A percentile compares a stretch with the other conserved stretches of the same genome.
phyloP scores from a whole-genome alignment of 495 filamentous ascomycete genomes.

The Podospora australis region DNA sequence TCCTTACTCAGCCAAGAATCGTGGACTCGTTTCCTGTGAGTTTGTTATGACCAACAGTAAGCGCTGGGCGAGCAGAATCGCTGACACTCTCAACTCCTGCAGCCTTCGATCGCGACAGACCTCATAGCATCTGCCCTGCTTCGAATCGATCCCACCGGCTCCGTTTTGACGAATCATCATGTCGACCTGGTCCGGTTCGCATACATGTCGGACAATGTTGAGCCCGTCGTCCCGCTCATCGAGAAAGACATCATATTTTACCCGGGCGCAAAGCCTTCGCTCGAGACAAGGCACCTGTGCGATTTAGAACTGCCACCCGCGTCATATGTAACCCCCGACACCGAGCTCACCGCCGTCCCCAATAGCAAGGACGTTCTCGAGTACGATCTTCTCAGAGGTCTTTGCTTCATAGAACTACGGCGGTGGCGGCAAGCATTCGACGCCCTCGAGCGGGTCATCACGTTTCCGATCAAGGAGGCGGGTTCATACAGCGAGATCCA shows the following conservation, averaged over 20 bases:
- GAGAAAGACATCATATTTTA: slow-evolving; percentile 63
- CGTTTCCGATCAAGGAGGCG: slow-evolving; percentile 52
- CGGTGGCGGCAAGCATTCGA: slow-evolving; percentile 66
- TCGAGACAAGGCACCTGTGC: slow-evolving; percentile 21
- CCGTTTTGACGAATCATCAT: slow-evolving; percentile 64
- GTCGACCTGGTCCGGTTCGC: slow-evolving; percentile 55
- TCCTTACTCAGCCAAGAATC: slow-evolving; percentile 12
- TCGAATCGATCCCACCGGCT: slow-evolving; percentile 63
- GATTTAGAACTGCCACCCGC: slow-evolving; percentile 29
- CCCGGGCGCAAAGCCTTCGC: slow-evolving; percentile 38
- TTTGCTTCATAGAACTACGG: slow-evolving; percentile 67
- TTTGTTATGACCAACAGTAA: not conserved
- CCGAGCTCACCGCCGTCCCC: slow-evolving; percentile 54
- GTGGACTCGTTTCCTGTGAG: slow-evolving; percentile 33
- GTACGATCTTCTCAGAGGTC: slow-evolving; percentile 73
- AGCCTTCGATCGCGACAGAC: slow-evolving; percentile 55
- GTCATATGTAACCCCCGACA: slow-evolving; percentile 49
- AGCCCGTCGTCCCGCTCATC: slow-evolving; percentile 55
- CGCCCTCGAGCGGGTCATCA: slow-evolving; percentile 63
- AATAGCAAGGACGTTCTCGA: slow-evolving; percentile 56
- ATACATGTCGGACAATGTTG: slow-evolving; percentile 43
- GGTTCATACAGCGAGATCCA: slow-evolving; percentile 61
- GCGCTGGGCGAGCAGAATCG: not conserved
- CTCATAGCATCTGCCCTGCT: slow-evolving; percentile 61
- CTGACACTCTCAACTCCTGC: not conserved